phyloP scores from a whole-genome alignment of 352 stramenopile genomes.

The Ochromonadaceae sp. region DNA sequence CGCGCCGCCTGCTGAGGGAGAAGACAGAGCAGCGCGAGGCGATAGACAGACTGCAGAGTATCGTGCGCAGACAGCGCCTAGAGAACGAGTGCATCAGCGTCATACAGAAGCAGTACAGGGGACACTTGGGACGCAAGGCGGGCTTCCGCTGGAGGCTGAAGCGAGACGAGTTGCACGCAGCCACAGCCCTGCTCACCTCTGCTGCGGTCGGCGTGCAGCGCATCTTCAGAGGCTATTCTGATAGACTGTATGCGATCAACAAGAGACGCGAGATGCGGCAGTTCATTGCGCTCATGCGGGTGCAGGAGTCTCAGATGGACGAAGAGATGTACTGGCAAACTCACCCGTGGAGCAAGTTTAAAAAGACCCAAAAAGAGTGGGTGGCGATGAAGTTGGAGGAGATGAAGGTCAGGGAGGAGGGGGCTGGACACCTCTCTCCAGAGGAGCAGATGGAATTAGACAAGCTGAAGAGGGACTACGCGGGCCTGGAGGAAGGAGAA shows the following conservation, averaged over 20 bases:
- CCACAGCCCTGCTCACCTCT: constrained; percentile 49
- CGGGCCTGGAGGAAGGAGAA: constrained; percentile 1
- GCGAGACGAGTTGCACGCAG: constrained; percentile 57
- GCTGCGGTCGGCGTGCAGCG: constrained; percentile 62
- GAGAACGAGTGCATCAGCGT: background rate
- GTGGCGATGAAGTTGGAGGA: background rate
- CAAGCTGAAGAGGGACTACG: background rate
- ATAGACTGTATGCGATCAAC: constrained; percentile 54
- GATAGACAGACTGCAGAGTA: constrained; percentile 37
- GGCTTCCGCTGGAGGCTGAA: constrained; percentile 59
- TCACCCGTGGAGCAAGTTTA: constrained; percentile 28
- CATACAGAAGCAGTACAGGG: constrained; percentile 46
- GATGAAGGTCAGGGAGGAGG: background rate
- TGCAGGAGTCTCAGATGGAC: constrained; percentile 67
- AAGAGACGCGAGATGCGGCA: constrained; percentile 68
- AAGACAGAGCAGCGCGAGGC: constrained; percentile 41
- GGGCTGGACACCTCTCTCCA: background rate
- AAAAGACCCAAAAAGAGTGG: constrained; percentile 18
- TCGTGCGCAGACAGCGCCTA: constrained; percentile 22
- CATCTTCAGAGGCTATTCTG: constrained; percentile 59
- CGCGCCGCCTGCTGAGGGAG: constrained; percentile 47
- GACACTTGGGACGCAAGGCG: constrained; percentile 55
- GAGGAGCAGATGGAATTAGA: background rate
- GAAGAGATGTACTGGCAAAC: constrained; percentile 49
- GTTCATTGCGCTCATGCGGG: constrained; percentile 71